phyloP scores from a whole-genome alignment of 2,329 filamentous ascomycete species.

The Fusarium neocosmosporiellum region DNA sequence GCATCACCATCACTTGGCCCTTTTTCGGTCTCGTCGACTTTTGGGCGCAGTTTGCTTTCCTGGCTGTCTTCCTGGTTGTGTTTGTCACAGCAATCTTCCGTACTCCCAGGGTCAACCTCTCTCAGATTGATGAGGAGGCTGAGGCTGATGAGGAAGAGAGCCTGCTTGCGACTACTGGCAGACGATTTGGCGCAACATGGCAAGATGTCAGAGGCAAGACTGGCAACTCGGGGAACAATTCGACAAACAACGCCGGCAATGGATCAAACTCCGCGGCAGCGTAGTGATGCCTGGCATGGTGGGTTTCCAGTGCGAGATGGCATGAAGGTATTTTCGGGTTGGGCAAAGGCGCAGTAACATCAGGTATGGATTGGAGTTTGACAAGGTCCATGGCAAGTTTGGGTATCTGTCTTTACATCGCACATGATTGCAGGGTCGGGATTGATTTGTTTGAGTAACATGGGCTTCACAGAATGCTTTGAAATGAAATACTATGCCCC shows the following conservation, averaged over 20 bases:
- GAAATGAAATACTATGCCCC: slow-evolving; percentile 47
- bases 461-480: slow-evolving; percentile 15
- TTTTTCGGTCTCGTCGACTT: slow-evolving; percentile 94
- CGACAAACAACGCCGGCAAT: slow-evolving; percentile 21
- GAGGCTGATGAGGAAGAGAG: slow-evolving; percentile 95
- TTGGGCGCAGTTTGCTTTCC: slow-evolving; percentile 94
- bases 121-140: slow-evolving; percentile 86
- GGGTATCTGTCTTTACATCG: slow-evolving; percentile 29
- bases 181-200: slow-evolving; percentile 88
- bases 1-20: slow-evolving; percentile 92
- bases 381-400: slow-evolving; percentile 10
- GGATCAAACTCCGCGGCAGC: slow-evolving; percentile 29
- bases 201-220: slow-evolving; percentile 79
- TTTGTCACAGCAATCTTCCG: slow-evolving; percentile 84
- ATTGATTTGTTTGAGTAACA: slow-evolving; percentile 5
- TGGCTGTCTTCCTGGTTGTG: slow-evolving; percentile 84
- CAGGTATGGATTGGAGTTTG: slow-evolving; percentile 19
- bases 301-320: neutral
- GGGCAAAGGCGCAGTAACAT: slow-evolving; percentile 5
- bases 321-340: slow-evolving; percentile 10
- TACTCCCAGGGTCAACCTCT: slow-evolving; percentile 80
- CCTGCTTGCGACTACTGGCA: slow-evolving; percentile 82
- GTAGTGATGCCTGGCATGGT: slow-evolving; percentile 9
- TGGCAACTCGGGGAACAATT: slow-evolving; percentile 26
- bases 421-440: neutral